These are phyloP conservation scores for Bromus sterilis DNA, from an alignment of 176 grass and related monocot genomes.

Conservation along the genomic window DNA sequence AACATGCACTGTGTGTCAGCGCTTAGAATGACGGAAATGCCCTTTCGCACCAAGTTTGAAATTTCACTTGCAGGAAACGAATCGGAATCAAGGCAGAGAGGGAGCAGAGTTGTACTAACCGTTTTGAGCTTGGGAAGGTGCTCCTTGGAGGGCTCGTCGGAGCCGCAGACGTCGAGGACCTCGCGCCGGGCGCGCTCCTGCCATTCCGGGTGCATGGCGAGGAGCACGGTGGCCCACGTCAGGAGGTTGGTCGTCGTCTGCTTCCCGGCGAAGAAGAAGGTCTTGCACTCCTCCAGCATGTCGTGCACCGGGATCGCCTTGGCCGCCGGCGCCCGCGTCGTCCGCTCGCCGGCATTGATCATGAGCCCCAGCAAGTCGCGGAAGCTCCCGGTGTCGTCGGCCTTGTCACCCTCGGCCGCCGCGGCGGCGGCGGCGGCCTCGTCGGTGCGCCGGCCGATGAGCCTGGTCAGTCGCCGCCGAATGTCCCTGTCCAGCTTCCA, in stretches of 20 bases:
- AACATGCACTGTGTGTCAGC: not conserved
- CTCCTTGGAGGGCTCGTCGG: constrained; percentile 47
- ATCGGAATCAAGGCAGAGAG: not conserved
- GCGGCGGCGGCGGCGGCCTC: not conserved
- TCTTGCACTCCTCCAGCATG: constrained; percentile 99
- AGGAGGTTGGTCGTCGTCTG: constrained; percentile 89
- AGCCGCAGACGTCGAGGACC: constrained; percentile 63
- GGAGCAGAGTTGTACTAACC: constrained; percentile 2
- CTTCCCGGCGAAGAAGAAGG: constrained; percentile 98
- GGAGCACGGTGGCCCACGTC: constrained; percentile 83
- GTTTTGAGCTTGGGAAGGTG: constrained; percentile 76
- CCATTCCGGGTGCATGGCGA: constrained; percentile 95
- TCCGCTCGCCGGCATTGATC: constrained; percentile 48
- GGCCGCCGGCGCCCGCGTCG: not conserved
- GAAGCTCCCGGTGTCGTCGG: not conserved
- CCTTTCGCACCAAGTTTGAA: not conserved
- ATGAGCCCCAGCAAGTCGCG: constrained; percentile 71
- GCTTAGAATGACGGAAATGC: not conserved
- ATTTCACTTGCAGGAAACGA: not conserved
- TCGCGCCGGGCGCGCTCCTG: constrained; percentile 66
- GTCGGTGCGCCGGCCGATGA: constrained; percentile 56
- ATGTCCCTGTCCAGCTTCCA: constrained; percentile 77
- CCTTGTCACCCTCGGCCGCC: not conserved
- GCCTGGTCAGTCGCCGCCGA: constrained; percentile 33
- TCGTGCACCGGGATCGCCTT: constrained; percentile 46